Evolutionary conservation across 2,329 filamentous ascomycete genomes (phyloP), one percentile per base, ranked within the genome.

Genomic region (Hymenoscyphus repandus): DNA sequence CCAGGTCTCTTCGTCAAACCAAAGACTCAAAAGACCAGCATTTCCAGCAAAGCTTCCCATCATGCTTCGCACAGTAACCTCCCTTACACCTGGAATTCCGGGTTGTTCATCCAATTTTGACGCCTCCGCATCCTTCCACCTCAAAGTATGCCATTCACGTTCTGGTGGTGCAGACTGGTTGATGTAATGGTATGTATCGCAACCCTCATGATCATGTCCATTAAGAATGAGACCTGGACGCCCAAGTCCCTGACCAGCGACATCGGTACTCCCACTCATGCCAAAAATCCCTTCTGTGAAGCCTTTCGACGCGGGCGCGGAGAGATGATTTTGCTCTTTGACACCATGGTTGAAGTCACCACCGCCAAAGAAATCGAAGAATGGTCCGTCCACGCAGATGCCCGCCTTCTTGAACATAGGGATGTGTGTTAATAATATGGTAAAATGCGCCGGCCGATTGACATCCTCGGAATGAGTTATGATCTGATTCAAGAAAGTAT

Each of bases 41-140:
- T 96, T 93, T 17, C 93, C 93, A n/a, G 83, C 85, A 69, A 87
- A 99, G 50, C 88, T 88, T 50, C 93, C 93, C 93, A 99, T 99
- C 90, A 99, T 97, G 68, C 90, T 96, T 52, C 91, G 83, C 2
- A 99, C 87, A 0, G 93, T 99, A 57, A 97, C 82, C 70, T 99
- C 93, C 27, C 92, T 77, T 5, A 96, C 74, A 0, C 86, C 86
- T 0, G 86, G 80, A 2, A 79, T 59, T 4, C 69, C 73, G 1
- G 69, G 59, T 1, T 68, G 64, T 6, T 67, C 70, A 1, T 73
- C 64, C 18, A 83, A 55, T 53, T 68, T 66, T 11, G 66, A 64
- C 5, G 61, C 57, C 10, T 67, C 64, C 1, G 76, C 77, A 39
- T 76, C 69, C 1, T 60, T 53, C 74, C 77, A 84, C 10, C 68